Conservation (phyloP, 1,139 yeast species). For the Schwanniomyces etchellsii region DNA sequence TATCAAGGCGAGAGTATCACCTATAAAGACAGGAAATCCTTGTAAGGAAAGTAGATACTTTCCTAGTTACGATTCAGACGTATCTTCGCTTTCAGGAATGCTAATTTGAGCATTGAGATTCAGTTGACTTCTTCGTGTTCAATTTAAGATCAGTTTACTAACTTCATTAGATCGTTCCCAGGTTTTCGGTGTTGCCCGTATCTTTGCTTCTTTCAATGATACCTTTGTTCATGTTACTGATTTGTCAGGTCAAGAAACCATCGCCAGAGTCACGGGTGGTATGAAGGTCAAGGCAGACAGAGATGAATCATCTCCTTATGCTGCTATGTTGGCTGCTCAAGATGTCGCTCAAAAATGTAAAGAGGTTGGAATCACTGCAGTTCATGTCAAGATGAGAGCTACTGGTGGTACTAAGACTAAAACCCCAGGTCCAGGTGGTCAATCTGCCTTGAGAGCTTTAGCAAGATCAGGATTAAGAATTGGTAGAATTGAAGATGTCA, state of each 20-base stretch:
- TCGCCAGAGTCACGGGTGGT: slow-evolving; percentile 99
- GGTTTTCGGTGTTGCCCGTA: slow-evolving; percentile 99
- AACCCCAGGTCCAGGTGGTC: slow-evolving; percentile 99
- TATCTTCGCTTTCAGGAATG: too few species aligned
- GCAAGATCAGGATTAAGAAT: slow-evolving; percentile 99
- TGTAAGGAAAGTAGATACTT: too few species aligned
- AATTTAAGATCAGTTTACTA: too few species aligned
- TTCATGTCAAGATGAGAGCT: slow-evolving; percentile 99
- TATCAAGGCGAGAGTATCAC: too few species aligned
- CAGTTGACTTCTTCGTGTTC: too few species aligned
- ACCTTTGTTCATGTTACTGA: slow-evolving; percentile 99
- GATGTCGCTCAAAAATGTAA: slow-evolving; percentile 98
- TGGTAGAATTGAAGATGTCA: slow-evolving; percentile 99
- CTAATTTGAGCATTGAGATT: too few species aligned
- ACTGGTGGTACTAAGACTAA: slow-evolving; percentile 99
- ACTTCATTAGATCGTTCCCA: slow-evolving; percentile 65
- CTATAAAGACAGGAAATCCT: too few species aligned
- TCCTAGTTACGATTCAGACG: too few species aligned
- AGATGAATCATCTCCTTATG: slow-evolving; percentile 99
- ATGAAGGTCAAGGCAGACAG: slow-evolving; percentile 99
- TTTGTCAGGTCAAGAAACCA: slow-evolving; percentile 99
- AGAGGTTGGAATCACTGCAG: slow-evolving; percentile 99
- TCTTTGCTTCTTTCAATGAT: slow-evolving; percentile 99
- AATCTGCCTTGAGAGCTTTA: slow-evolving; percentile 99
- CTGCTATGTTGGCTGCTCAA: slow-evolving; percentile 99